phyloP scores from a whole-genome alignment of 2,329 filamentous ascomycete species.

The Alternaria conjuncta region DNA sequence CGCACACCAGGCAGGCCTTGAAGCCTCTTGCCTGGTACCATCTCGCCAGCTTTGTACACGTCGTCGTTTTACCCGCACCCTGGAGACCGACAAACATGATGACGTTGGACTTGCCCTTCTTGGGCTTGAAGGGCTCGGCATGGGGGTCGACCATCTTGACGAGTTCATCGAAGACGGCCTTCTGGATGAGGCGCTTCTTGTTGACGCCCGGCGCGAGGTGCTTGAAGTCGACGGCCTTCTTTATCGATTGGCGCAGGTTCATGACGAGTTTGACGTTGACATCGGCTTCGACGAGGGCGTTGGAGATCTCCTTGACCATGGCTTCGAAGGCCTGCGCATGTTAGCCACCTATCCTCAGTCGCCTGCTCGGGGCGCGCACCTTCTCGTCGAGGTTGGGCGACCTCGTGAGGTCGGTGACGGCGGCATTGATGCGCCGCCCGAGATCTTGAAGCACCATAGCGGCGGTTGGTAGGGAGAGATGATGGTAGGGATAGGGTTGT shows the following conservation, averaged over 20 bases:
- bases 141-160: slow-evolving; percentile 96
- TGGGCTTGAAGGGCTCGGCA: slow-evolving; percentile 92
- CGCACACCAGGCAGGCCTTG: slow-evolving; percentile 91
- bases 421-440: slow-evolving; percentile 96
- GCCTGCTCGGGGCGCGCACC: slow-evolving; percentile 55
- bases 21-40: slow-evolving; percentile 96
- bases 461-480: slow-evolving; percentile 23
- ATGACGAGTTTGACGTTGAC: slow-evolving; percentile 95
- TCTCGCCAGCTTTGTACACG: slow-evolving; percentile 93
- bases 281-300: slow-evolving; percentile 93
- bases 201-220: slow-evolving; percentile 90
- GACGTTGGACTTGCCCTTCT: slow-evolving; percentile 94
- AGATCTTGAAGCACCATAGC: slow-evolving; percentile 98
- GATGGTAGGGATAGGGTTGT: slow-evolving; percentile 1
- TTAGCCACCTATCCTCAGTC: slow-evolving; percentile 43
- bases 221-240: slow-evolving; percentile 89
- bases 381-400: slow-evolving; percentile 96
- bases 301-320: slow-evolving; percentile 98
- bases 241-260: slow-evolving; percentile 91
- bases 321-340: slow-evolving; percentile 80
- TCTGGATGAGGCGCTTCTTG: slow-evolving; percentile 98
- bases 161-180: slow-evolving; percentile 95
- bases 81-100: slow-evolving; percentile 99
- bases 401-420: slow-evolving; percentile 89
- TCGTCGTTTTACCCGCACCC: slow-evolving; percentile 96